Conservation (phyloP, 2,329 filamentous ascomycete genomes). For the Ophiocordyceps camponoti-leonardi region DNA sequence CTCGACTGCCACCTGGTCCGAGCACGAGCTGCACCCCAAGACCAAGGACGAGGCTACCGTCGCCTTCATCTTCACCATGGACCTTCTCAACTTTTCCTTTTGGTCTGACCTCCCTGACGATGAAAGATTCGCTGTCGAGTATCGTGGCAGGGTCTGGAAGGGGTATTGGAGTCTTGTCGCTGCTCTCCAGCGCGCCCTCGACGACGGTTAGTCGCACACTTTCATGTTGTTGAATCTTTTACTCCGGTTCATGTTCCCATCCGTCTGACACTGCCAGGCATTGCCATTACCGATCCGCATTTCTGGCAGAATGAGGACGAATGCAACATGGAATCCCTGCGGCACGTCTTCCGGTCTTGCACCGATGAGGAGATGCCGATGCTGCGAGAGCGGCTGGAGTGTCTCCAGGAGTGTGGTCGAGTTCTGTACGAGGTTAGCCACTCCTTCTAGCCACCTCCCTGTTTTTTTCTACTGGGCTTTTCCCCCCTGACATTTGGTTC, state of each 20-base stretch:
- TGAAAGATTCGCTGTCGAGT: constrained; percentile 69
- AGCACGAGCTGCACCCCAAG: constrained; percentile 81
- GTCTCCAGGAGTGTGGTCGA: constrained; percentile 66
- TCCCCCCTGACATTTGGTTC: not conserved
- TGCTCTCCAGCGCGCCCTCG: constrained; percentile 66
- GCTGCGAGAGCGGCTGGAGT: constrained; percentile 57
- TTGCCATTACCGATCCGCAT: constrained; percentile 73
- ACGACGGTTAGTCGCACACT: constrained; percentile 43
- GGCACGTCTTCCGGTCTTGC: constrained; percentile 67
- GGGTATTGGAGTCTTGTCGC: constrained; percentile 94
- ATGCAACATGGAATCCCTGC: constrained; percentile 58
- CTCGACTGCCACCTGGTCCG: constrained; percentile 71
- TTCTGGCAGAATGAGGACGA: constrained; percentile 70
- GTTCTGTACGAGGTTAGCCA: constrained; percentile 57
- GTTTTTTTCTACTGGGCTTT: too few species aligned
- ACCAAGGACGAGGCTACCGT: constrained; percentile 62
- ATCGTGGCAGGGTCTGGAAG: constrained; percentile 68
- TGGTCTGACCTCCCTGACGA: constrained; percentile 61
- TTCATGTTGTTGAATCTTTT: not conserved
- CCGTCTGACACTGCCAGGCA: constrained; percentile 23
- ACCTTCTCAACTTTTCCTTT: constrained; percentile 91
- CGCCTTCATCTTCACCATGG: constrained; percentile 94
- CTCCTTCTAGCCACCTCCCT: too few species aligned
- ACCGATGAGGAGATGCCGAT: constrained; percentile 80
- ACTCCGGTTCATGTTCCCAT: not conserved